Conservation (phyloP, 2,329 filamentous ascomycete genomes). For the Ophioceras dolichostomum region DNA sequence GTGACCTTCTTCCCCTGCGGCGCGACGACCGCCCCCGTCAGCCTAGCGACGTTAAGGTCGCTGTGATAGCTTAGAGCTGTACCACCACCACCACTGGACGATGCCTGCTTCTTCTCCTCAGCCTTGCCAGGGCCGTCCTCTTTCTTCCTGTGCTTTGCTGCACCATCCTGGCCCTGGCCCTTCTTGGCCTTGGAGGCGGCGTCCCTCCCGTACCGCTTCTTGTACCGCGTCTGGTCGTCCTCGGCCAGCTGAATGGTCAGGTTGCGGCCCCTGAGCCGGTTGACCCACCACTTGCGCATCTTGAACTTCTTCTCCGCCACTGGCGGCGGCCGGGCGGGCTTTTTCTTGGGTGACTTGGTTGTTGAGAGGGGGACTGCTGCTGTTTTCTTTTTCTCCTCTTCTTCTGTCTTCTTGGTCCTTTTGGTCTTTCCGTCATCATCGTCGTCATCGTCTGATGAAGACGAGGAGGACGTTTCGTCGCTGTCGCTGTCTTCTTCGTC, state of each 20-base stretch:
- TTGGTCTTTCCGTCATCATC: too few relatives aligned
- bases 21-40: constrained; percentile 71
- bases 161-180: constrained; percentile 11
- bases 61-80: constrained; percentile 26
- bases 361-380: too few relatives aligned
- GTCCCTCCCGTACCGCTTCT: constrained; percentile 83
- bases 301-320: constrained; percentile 20
- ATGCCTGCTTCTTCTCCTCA: constrained; percentile 6
- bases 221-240: constrained; percentile 78
- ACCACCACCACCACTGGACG: too few relatives aligned
- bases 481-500: constrained; percentile 16
- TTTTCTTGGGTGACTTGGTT: too few relatives aligned
- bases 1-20: constrained; percentile 68
- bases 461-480: too few relatives aligned
- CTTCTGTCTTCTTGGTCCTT: too few relatives aligned
- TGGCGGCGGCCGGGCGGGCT: too few relatives aligned
- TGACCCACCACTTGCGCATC: constrained; percentile 70
- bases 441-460: constrained; percentile 15
- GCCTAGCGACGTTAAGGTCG: constrained; percentile 43
- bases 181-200: constrained; percentile 26
- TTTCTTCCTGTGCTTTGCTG: constrained; percentile 10
- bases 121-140: constrained; percentile 13
- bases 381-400: too few relatives aligned
- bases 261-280: constrained; percentile 65
- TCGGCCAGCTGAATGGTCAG: constrained; percentile 90